Evolutionary conservation across 768 basidiomycete genomes (phyloP).

Genomic region (Phaffia australis): DNA sequence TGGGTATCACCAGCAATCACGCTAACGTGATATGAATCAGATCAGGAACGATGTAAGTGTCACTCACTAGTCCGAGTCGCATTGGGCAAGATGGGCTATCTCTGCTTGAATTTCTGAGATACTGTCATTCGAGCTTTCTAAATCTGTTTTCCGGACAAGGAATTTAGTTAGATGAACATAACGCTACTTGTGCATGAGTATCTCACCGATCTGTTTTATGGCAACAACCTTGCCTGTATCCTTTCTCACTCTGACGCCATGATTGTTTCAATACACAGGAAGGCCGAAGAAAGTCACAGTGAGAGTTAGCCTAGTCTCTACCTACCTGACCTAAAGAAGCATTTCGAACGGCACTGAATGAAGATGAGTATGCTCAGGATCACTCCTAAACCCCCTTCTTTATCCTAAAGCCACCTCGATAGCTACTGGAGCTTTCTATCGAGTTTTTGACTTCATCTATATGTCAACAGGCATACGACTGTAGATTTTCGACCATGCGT

Average conservation of each 20-base stretch:
- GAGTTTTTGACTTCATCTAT: no score
- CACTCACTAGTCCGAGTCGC: conserved; percentile 70
- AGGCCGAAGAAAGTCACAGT: neutral
- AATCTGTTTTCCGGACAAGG: conserved; percentile 47
- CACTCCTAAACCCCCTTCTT: no score
- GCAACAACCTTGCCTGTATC: conserved; percentile 90
- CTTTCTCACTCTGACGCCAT: conserved; percentile 55
- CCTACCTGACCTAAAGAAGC: no score
- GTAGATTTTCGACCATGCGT: no score
- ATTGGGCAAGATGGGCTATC: conserved; percentile 88
- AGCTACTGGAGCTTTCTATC: no score
- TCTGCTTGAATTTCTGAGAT: conserved; percentile 98
- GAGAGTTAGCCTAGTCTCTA: no score
- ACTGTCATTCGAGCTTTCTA: conserved; percentile 97
- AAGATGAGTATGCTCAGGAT: no score
- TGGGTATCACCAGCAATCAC: neutral
- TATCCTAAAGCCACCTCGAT: no score
- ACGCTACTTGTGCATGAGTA: conserved; percentile 2
- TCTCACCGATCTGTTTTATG: conserved; percentile 90
- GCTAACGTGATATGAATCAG: neutral
- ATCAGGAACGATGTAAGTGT: neutral
- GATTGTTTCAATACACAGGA: neutral
- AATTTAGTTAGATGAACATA: conserved; percentile 5
- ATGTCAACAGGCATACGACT: no score
- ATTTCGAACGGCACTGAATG: no score